A percentile compares a stretch with the other conserved stretches of the same genome.
These are phyloP conservation scores for Eimeria maxima DNA, from an alignment of 169 alveolate genomes.

Conservation along the genomic window DNA sequence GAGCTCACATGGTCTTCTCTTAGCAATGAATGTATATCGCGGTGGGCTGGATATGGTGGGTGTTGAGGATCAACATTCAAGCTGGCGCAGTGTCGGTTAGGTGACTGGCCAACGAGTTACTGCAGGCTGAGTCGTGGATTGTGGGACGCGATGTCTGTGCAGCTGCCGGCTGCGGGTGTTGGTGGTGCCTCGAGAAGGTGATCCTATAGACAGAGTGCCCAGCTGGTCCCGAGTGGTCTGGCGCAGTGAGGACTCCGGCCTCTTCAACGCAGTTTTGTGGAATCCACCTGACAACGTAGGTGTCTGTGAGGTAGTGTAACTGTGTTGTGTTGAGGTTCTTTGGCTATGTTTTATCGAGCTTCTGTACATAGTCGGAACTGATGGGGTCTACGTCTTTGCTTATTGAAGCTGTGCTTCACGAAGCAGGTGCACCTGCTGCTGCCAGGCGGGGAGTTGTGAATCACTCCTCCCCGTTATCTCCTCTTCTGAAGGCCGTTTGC, in stretches of 20 bases:
- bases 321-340: neutral
- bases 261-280: conserved; percentile 94
- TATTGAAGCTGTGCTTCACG: neutral
- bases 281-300: conserved; percentile 87
- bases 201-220: conserved; percentile 93
- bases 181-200: conserved; percentile 85
- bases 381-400: neutral
- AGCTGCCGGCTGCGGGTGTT: conserved; percentile 78
- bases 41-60: neutral
- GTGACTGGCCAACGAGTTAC: neutral
- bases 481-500: neutral
- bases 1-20: neutral
- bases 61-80: neutral
- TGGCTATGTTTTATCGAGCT: neutral
- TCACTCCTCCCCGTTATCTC: neutral
- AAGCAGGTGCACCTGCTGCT: neutral
- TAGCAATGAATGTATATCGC: neutral
- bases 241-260: conserved; percentile 88
- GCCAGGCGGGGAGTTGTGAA: neutral
- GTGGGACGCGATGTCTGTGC: conserved; percentile 5
- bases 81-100: neutral
- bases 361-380: neutral
- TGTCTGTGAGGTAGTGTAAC: neutral
- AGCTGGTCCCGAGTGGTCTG: conserved; percentile 93
- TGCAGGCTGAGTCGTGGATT: neutral